These are phyloP conservation scores for Eucalyptus marginata DNA, from an alignment of 345 rosid genomes.

Conservation along the genomic window DNA sequence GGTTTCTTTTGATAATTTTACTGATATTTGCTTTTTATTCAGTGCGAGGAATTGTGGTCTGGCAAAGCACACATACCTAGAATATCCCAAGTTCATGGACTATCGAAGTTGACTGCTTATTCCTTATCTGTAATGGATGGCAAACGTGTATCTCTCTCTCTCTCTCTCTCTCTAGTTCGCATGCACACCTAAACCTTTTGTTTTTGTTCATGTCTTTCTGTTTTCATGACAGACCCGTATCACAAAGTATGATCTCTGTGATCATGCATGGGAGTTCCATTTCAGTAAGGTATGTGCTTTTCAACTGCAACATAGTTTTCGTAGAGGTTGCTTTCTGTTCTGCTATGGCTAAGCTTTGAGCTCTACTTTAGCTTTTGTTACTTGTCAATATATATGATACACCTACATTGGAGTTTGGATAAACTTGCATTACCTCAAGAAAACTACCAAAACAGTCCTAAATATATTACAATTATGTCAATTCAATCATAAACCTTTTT, in stretches of 20 bases:
- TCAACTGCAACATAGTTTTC: neutral
- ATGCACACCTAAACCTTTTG: neutral
- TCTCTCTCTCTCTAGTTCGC: neutral
- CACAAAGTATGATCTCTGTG: constrained; percentile 43
- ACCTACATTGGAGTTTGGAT: neutral
- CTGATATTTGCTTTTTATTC: neutral
- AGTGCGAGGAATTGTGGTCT: constrained; percentile 44
- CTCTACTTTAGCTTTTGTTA: neutral
- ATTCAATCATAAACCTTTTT: too few relatives aligned
- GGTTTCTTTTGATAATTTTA: neutral
- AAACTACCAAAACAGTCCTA: too few relatives aligned
- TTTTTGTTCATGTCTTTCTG: neutral
- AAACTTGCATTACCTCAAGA: neutral
- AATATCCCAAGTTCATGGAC: constrained; percentile 26
- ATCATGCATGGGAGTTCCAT: constrained; percentile 56
- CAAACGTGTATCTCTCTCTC: constrained; percentile 19
- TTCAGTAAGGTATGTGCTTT: constrained; percentile 25
- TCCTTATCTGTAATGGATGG: constrained; percentile 42
- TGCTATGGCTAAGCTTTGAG: neutral
- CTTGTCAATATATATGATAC: neutral
- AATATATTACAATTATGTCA: too few relatives aligned
- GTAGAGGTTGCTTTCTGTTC: neutral
- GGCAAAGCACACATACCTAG: constrained; percentile 58
- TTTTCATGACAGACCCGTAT: constrained; percentile 31
- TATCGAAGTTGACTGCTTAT: constrained; percentile 45